A percentile compares a stretch with the other conserved stretches of the same genome.
These are phyloP conservation scores for Cyberlindnera japonica DNA, from an alignment of 805 yeast genomes.

Conservation along the genomic window DNA sequence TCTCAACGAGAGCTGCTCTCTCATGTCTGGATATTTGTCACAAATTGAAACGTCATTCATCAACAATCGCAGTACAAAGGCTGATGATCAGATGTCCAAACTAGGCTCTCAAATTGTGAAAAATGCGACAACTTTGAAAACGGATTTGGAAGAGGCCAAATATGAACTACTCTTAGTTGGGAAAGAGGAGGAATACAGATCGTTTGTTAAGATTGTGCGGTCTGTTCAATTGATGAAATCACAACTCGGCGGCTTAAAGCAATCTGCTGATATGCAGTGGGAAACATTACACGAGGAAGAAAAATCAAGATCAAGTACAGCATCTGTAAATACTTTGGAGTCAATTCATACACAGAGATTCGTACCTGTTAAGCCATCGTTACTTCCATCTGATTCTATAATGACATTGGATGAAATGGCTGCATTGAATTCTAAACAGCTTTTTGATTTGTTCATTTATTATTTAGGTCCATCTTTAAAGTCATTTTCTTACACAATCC, in stretches of 20 bases:
- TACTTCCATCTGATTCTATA: slow-evolving; percentile 9
- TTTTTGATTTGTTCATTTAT: slow-evolving; percentile 63
- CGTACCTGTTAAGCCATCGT: not conserved
- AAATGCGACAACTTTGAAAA: slow-evolving; percentile 37
- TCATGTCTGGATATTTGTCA: slow-evolving; percentile 47
- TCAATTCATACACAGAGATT: slow-evolving; percentile 1
- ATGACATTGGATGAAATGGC: slow-evolving; percentile 15
- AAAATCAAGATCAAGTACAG: not conserved
- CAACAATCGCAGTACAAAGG: slow-evolving; percentile 38
- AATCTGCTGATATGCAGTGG: slow-evolving; percentile 68
- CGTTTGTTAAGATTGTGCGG: slow-evolving; percentile 44
- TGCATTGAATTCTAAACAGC: slow-evolving; percentile 32
- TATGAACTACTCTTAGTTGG: slow-evolving; percentile 58
- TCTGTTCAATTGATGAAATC: slow-evolving; percentile 49
- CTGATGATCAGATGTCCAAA: slow-evolving; percentile 32
- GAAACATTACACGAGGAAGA: slow-evolving; percentile 39
- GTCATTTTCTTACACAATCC: slow-evolving; percentile 59
- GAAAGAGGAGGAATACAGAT: slow-evolving; percentile 47
- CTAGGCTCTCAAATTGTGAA: slow-evolving; percentile 37
- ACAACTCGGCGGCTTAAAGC: slow-evolving; percentile 62
- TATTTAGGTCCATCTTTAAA: slow-evolving; percentile 71
- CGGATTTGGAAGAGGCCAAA: slow-evolving; percentile 51
- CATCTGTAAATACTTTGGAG: slow-evolving; percentile 7
- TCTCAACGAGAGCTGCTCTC: slow-evolving; percentile 48
- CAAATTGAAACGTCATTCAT: slow-evolving; percentile 47